Base-by-base conservation (phyloP, 2,329 filamentous ascomycete genomes). In the Pestalotiopsis fici region DNA sequence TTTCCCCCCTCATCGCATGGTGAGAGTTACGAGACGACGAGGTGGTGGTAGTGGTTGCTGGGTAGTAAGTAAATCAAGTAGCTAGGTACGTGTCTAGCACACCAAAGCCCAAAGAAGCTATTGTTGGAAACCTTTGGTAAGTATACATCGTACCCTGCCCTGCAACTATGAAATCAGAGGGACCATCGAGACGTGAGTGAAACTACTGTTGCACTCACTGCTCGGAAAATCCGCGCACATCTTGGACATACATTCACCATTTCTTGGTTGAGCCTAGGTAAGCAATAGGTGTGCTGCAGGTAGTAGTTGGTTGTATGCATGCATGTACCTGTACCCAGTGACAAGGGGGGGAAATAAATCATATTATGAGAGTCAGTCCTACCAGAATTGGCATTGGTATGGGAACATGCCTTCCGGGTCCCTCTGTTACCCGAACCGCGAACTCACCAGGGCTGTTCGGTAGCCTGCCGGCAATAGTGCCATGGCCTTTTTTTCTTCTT, bases 401-500 rank as follows among this genome's bases (percentile, higher is more conserved):
- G n/a, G 31, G 31, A 60, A 25, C 23, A 37, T 35, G 59, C 37
- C 37, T 47, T 23, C 21, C 31, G 37, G 35, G 59, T 18, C 31
- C 57, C 57, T 60, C 57, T 35, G 43, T 54, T 64, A 56, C 43
- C 61, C 61, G 61, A 64, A 55, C 39, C 61, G 47, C 28, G 47
- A 56, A 56, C 43, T 64, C 28, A 28, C 61, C 43, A 47, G n/a
- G 27, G 47, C 43, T 64, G 21, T 65, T 65, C 63, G 63, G 63
- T 54, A 57, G 31, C 27, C 18, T 65, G 28, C 63, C 63, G 63
- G 56, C 54, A 59, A 65, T 65, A 65, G 54, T 59, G 50, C 23
- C 37, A 56, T 65, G 63, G 60, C 37, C 43, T n/a, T n/a, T n/a
- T n/a, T n/a, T n/a, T n/a, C n/a, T n/a, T n/a, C n/a, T n/a, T n/a